phyloP scores from a whole-genome alignment of 768 basidiomycete species.

The Porphyrellus cyaneotinctus region DNA sequence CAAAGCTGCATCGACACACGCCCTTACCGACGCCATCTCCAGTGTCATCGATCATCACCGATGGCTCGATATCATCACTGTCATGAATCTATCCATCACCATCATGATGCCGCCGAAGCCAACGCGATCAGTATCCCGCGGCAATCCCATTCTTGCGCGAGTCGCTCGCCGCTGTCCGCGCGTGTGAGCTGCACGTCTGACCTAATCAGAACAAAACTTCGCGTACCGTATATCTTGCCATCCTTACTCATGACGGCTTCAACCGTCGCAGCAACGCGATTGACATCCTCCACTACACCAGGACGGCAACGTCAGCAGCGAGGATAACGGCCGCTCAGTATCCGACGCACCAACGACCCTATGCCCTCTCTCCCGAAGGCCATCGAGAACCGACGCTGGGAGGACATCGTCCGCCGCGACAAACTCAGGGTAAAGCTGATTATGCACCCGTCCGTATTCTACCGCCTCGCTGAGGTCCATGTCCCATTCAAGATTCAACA shows the following conservation, averaged over 20 bases:
- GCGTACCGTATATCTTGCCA: slow-evolving; percentile 61
- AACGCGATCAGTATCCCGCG: slow-evolving; percentile 56
- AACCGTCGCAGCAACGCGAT: slow-evolving; percentile 71
- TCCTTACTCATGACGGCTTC: slow-evolving; percentile 56
- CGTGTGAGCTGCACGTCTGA: not conserved
- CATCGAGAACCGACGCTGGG: slow-evolving; percentile 51
- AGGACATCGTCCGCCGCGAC: slow-evolving; percentile 63
- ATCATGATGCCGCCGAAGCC: not conserved
- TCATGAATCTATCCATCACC: not conserved
- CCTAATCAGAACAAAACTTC: too few species aligned
- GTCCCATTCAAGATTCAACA: slow-evolving; percentile 75
- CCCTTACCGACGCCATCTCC: too few species aligned
- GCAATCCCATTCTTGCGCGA: slow-evolving; percentile 92
- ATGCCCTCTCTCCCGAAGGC: slow-evolving; percentile 62
- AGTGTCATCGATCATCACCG: too few species aligned
- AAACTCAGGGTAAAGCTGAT: slow-evolving; percentile 71
- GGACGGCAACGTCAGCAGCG: not conserved
- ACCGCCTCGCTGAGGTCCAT: slow-evolving; percentile 75
- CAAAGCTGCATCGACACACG: too few species aligned
- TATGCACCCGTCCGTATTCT: slow-evolving; percentile 81
- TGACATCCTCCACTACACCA: slow-evolving; percentile 54
- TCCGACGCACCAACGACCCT: slow-evolving; percentile 53
- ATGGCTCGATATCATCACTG: too few species aligned
- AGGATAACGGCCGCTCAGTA: not conserved
- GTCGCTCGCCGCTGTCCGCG: slow-evolving; percentile 71